Base-by-base conservation (phyloP, 1,284 basidiomycete genomes). In the Microbotryum saponariae region DNA sequence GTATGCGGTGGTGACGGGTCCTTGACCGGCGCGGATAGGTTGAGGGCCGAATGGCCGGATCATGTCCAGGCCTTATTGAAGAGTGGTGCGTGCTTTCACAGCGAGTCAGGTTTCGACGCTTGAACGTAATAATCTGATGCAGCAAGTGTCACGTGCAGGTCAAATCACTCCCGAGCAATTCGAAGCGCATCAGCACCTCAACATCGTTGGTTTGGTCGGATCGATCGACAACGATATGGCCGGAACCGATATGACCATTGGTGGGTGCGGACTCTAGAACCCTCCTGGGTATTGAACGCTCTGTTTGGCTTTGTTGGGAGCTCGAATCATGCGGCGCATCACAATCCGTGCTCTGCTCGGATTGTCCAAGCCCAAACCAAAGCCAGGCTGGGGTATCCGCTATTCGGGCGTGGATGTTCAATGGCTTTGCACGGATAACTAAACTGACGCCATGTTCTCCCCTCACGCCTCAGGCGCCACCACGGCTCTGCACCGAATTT, bases 181-280 rank as follows among this genome's bases (percentile, higher is more conserved):
- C 29, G 74, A 80, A 48, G 78, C 79, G 10, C 87, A 93, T 73
- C 79, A 83, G 8, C 88, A 97, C 71, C 85, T 99, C 69, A 90
- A 86, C 77, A 97, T 99, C 72, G 94, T 93, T 69, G 94, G 96
- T 49, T 84, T 98, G 29, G 94, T 98, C 56, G 94, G 94, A 50
- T 94, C 91, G 6, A 97, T 99, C 75, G 94, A 98, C 79, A 98
- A 98, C 74, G 96, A 98, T 76, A 96, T 98, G 91, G 88, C 89
- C 25, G 82, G 96, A 82, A 97, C 94, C 31, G 93, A 97, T 77
- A 77, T 97, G 70, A 98, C 96, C 7, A 97, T 98, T 71, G 96
- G 69, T 66, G 6, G 9, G 66, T 59, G 37, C 12, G 37, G 37
- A 42, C 31, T 9, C 31, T n/a, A 4, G 7, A 51, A 12, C 51